Evolutionary conservation across 192 early-diverging fungal genomes (phyloP).

Genomic region (Backusella tuberculispora): DNA sequence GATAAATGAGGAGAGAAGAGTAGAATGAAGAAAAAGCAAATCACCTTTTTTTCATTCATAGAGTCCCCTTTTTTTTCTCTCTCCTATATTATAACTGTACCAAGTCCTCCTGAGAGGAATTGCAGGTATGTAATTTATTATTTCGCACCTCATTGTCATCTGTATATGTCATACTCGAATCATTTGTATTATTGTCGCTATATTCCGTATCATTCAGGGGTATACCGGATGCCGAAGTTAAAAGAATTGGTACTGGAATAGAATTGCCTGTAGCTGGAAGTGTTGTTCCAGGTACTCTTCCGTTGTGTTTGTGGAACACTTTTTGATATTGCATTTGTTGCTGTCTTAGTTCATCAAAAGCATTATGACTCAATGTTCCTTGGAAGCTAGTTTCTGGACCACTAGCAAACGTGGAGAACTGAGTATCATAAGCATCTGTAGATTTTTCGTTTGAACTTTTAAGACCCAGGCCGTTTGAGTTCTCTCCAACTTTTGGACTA

Average conservation of each 20-base stretch:
- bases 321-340: conserved; percentile 18
- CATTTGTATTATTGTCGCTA: background rate
- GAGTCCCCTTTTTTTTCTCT: background rate
- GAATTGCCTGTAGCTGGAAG: background rate
- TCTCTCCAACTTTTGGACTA: conserved; percentile 18
- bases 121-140: background rate
- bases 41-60: background rate
- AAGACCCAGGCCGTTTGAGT: conserved; percentile 3
- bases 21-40: background rate
- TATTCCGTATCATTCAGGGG: background rate
- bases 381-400: conserved; percentile 18
- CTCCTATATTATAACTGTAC: conserved; percentile 9
- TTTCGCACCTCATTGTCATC: conserved; percentile 11
- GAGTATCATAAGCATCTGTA: background rate
- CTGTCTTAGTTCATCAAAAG: conserved; percentile 24
- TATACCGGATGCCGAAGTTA: conserved; percentile 10
- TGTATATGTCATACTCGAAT: conserved; percentile 8
- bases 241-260: background rate
- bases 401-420: background rate
- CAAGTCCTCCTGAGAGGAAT: background rate
- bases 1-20: conserved; percentile 4
- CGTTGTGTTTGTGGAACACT: background rate
- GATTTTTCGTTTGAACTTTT: conserved; percentile 21
- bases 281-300: background rate
- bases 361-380: conserved; percentile 23